Conservation (phyloP, 257 asterid species). For the Solanum piurae region DNA sequence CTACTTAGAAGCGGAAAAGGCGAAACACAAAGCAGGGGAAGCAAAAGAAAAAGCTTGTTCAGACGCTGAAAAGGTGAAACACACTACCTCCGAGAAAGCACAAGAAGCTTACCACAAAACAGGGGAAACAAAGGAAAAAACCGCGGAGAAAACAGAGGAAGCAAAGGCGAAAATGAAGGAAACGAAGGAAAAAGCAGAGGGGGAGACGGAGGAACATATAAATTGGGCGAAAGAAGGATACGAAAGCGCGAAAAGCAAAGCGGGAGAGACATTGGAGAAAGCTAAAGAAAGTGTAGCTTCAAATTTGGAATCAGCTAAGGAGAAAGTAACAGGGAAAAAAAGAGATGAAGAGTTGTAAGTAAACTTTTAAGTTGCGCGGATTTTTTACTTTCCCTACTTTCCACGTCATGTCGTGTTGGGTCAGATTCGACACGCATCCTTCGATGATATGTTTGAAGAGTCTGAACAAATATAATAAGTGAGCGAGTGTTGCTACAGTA, state of each 20-base stretch:
- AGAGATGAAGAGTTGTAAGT: constrained; percentile 27
- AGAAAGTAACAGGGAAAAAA: background rate
- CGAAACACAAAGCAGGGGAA: background rate
- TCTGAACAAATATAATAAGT: too few relatives aligned
- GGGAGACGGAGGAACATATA: constrained; percentile 4
- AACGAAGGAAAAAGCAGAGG: background rate
- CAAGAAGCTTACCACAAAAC: constrained; percentile 6
- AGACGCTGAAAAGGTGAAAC: background rate
- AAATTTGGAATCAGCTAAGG: constrained; percentile 12
- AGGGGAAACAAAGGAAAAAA: background rate
- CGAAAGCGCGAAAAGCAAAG: constrained; percentile 18
- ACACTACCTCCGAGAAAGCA: background rate
- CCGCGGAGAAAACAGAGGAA: background rate
- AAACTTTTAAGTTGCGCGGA: too few relatives aligned
- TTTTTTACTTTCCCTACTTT: too few relatives aligned
- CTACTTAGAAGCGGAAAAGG: too few relatives aligned
- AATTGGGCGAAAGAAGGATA: constrained; percentile 22
- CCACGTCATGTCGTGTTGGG: too few relatives aligned
- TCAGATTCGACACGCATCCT: too few relatives aligned
- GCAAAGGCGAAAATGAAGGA: background rate
- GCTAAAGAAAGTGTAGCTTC: constrained; percentile 18
- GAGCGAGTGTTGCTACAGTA: too few relatives aligned
- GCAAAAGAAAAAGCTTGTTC: background rate
- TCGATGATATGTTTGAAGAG: too few relatives aligned
- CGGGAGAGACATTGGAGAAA: constrained; percentile 14